These are phyloP conservation scores for Cyamopsis tetragonoloba DNA, from an alignment of 306 rosid genomes.

Conservation along the genomic window DNA sequence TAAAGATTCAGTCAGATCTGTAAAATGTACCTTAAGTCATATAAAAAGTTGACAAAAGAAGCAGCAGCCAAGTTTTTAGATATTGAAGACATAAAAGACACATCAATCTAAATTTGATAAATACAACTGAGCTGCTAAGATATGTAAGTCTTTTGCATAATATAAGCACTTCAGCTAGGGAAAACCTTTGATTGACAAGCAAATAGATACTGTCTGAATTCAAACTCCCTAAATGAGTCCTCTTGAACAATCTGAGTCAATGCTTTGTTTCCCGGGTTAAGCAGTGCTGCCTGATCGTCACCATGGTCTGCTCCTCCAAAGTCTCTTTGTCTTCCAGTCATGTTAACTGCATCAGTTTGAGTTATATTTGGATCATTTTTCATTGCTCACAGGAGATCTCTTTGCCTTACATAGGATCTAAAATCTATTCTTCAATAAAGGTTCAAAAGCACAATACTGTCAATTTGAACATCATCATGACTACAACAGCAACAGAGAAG, in stretches of 20 bases:
- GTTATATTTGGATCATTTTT: constrained; percentile 21
- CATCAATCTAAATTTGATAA: constrained; percentile 9
- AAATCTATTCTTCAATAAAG: constrained; percentile 10
- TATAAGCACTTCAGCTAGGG: constrained; percentile 20
- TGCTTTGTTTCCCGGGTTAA: constrained; percentile 73
- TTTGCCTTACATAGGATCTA: constrained; percentile 6
- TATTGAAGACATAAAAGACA: constrained; percentile 6
- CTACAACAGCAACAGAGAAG: constrained; percentile 21
- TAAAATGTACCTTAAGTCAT: constrained; percentile 7
- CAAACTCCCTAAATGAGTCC: constrained; percentile 95
- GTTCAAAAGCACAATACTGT: neutral
- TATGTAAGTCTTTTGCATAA: constrained; percentile 4
- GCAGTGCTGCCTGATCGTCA: constrained; percentile 87
- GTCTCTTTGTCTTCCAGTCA: constrained; percentile 72
- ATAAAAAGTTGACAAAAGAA: constrained; percentile 16
- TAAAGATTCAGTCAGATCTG: neutral
- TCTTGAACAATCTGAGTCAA: constrained; percentile 92
- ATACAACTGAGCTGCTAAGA: constrained; percentile 14
- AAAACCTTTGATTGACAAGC: constrained; percentile 91
- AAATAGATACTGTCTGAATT: constrained; percentile 92
- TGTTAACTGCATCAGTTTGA: constrained; percentile 52
- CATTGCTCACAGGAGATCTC: constrained; percentile 20
- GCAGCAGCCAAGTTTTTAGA: constrained; percentile 8
- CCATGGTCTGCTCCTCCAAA: constrained; percentile 87
- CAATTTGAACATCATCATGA: constrained; percentile 20